A percentile compares a stretch with the other conserved stretches of the same genome.
Evolutionary conservation across 1,284 basidiomycete genomes (phyloP).

Genomic region (Boletellus deceptivus): DNA sequence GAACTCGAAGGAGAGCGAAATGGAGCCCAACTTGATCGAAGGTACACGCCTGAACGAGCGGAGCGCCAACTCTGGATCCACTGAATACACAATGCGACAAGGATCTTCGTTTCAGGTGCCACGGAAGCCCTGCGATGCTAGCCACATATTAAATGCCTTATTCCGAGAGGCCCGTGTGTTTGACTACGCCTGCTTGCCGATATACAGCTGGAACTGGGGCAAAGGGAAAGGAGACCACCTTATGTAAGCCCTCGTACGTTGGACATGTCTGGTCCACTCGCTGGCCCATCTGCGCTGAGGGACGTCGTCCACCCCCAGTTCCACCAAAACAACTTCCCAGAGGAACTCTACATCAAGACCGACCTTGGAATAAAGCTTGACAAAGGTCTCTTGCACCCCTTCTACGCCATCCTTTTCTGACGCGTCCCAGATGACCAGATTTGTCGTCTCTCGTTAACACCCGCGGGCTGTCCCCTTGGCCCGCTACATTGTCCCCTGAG

Average conservation of each 20-base stretch:
- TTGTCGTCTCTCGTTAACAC: conserved; percentile 77
- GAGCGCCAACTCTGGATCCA: conserved; percentile 12
- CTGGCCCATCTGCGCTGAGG: conserved; percentile 60
- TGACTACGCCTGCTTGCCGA: too few relatives aligned
- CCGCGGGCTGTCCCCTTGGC: conserved; percentile 85
- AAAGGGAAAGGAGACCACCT: background rate
- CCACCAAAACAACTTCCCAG: conserved; percentile 87
- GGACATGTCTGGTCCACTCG: conserved; percentile 51
- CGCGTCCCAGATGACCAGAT: conserved; percentile 78
- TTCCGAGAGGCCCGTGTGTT: too few relatives aligned
- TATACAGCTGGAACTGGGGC: too few relatives aligned
- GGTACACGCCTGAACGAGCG: background rate
- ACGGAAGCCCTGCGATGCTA: conserved; percentile 12
- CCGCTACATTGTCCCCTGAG: conserved; percentile 85
- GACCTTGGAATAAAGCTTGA: conserved; percentile 89
- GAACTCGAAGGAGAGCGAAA: conserved; percentile 32
- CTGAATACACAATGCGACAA: too few relatives aligned
- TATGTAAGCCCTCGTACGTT: conserved; percentile 7
- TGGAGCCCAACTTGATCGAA: conserved; percentile 4
- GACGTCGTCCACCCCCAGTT: conserved; percentile 88
- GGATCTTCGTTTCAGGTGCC: too few relatives aligned
- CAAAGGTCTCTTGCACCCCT: conserved; percentile 55
- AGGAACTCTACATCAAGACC: conserved; percentile 83
- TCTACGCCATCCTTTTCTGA: background rate
- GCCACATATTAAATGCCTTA: conserved; percentile 41